phyloP scores from a whole-genome alignment of 306 rosid species.

The Ceratonia siliqua region DNA sequence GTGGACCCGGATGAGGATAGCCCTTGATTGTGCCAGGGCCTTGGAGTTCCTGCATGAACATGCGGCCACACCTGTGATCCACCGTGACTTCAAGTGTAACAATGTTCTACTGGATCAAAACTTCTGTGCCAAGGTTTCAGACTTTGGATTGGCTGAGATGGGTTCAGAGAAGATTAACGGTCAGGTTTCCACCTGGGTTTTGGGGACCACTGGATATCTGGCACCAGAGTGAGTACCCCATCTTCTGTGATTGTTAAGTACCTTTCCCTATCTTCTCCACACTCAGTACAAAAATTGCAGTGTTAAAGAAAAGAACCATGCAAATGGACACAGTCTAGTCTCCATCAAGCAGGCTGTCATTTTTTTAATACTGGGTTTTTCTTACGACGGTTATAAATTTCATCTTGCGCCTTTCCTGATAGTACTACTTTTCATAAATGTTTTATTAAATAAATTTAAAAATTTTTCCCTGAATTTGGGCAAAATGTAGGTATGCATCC shows the following conservation, averaged over 20 bases:
- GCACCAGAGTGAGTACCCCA: conserved; percentile 95
- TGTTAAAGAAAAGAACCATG: conserved; percentile 37
- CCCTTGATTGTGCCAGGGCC: conserved; percentile 94
- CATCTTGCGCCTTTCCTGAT: neutral
- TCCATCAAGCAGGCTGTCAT: conserved; percentile 49
- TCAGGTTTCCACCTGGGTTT: conserved; percentile 75
- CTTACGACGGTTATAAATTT: too few relatives aligned
- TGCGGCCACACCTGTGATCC: conserved; percentile 73
- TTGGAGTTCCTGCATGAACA: conserved; percentile 89
- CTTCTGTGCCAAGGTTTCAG: conserved; percentile 80
- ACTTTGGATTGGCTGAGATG: conserved; percentile 83
- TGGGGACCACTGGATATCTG: conserved; percentile 95
- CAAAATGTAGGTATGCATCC: conserved; percentile 76
- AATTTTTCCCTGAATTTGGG: too few relatives aligned
- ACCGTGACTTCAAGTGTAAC: conserved; percentile 81
- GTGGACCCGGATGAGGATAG: conserved; percentile 87
- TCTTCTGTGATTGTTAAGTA: conserved; percentile 16
- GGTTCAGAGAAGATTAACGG: conserved; percentile 86
- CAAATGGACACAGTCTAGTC: conserved; percentile 52
- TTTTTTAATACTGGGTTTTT: too few relatives aligned
- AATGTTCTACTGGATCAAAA: conserved; percentile 72
- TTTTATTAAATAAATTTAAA: too few relatives aligned
- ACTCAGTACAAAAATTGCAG: conserved; percentile 31
- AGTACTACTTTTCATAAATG: too few relatives aligned
- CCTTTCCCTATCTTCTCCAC: conserved; percentile 30